Base-by-base conservation (phyloP, 768 basidiomycete species). In the Naematelia encephala region DNA sequence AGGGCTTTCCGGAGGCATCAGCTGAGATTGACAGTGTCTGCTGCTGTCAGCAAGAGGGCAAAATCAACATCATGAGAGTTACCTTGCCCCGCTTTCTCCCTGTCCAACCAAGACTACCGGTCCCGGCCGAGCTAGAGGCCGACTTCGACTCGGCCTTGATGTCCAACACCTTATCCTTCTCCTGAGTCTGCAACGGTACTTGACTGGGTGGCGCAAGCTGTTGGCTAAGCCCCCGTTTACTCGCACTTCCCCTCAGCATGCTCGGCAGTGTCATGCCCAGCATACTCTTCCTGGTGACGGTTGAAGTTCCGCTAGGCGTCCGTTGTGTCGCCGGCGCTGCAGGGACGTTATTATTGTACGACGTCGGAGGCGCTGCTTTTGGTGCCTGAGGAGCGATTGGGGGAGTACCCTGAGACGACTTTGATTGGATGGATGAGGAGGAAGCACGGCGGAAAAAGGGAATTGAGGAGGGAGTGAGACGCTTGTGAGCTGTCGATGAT, bases 191-290 rank as follows among this genome's bases (percentile, higher is more conserved):
- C 22, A 69, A 58, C 1, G 51, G 13, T n/a, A n/a, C 14, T 21
- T 52, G 12, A 19, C 44, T 49, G n/a, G 62, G 43, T 2, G 54
- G 46, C 5, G 47, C 48, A 14, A 67, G 57, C 19, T 72, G 70
- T 13, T 65, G 59, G 0, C 70, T 60, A 55, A 93, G 73, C 73
- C 88, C 92, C 68, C 87, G 84, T 73, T 87, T 83, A 21, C 90
- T 92, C 67, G 83, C 86, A 21, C 90, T 92, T 14, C 84, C 83
- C 72, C 93, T 90, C 59, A 96, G 81, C 66, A 93, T 80, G 11
- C 90, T 89, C 13, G 87, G 87, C 44, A 91, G 77, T 12, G 88
- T 87, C 62, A 91, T 78, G 61, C 89, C 89, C 30, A 93, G 79
- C 45, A 92, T 86, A 1, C 88, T 90, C 45, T 77, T 77, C n/a